These are phyloP conservation scores for Casaregolazyma suthepensis DNA, from an alignment of 1,139 yeast species.

Conservation along the genomic window DNA sequence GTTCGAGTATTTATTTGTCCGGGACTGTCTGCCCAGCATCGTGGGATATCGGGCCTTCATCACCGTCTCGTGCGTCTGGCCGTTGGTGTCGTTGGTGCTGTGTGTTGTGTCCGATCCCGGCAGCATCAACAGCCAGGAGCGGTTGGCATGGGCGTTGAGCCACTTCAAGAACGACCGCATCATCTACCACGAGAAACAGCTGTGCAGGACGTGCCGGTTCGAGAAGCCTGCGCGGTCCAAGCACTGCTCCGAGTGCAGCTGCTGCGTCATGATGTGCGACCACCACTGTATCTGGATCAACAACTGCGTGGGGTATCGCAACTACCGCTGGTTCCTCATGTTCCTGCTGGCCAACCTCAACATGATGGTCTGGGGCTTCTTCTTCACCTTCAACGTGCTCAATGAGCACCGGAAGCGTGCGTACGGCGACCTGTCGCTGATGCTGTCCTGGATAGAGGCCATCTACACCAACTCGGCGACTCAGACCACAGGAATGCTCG, in stretches of 20 bases:
- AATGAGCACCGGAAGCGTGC: not conserved
- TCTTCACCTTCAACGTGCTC: constrained; percentile 32
- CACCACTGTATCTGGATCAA: constrained; percentile 97
- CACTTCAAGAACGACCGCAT: constrained; percentile 48
- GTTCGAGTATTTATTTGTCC: constrained; percentile 46
- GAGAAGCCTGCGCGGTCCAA: constrained; percentile 81
- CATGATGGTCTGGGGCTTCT: constrained; percentile 58
- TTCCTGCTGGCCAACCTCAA: constrained; percentile 54
- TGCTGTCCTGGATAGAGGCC: constrained; percentile 6
- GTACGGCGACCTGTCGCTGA: not conserved
- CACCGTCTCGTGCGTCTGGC: constrained; percentile 29
- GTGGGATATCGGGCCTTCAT: constrained; percentile 16
- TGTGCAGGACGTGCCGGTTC: constrained; percentile 56
- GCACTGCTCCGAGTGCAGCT: constrained; percentile 72
- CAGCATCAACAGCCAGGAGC: constrained; percentile 24
- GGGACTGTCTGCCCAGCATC: constrained; percentile 31
- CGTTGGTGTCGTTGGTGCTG: constrained; percentile 40
- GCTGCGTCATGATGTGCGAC: constrained; percentile 66
- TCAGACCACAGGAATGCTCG: constrained; percentile 43
- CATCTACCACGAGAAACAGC: constrained; percentile 45
- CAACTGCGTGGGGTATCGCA: constrained; percentile 78
- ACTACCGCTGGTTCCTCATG: constrained; percentile 62
- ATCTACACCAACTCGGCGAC: constrained; percentile 5
- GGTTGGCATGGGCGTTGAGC: constrained; percentile 24
- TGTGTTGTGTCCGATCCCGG: constrained; percentile 59